phyloP scores from a whole-genome alignment of 371 early-diverging fungal species.

The Syncephalastrum racemosum region DNA sequence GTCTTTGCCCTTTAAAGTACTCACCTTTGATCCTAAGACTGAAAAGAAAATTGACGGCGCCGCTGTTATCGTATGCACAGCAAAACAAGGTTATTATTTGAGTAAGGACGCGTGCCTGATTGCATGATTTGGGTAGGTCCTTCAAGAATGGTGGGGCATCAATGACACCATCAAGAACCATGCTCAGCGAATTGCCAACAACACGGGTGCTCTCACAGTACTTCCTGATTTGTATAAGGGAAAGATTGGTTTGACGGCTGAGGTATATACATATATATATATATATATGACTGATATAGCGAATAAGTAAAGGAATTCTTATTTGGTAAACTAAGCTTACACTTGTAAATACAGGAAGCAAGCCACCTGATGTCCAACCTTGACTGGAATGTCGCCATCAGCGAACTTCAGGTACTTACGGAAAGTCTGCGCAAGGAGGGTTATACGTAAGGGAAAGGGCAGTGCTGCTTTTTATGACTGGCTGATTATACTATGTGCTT shows the following conservation, averaged over 20 bases:
- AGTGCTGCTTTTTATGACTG: neutral
- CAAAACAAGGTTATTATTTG: no score
- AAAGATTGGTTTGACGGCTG: constrained; percentile 47
- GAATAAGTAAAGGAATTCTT: neutral
- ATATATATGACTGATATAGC: neutral
- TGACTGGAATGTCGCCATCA: constrained; percentile 49
- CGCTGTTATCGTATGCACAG: constrained; percentile 34
- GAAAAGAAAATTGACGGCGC: constrained; percentile 19
- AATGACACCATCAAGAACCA: constrained; percentile 49
- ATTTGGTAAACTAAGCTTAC: neutral
- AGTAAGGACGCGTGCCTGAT: neutral
- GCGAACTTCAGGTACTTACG: constrained; percentile 36
- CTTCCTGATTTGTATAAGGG: constrained; percentile 61
- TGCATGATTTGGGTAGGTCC: constrained; percentile 20
- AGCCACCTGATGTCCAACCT: constrained; percentile 53
- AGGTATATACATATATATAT: no score
- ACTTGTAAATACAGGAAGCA: constrained; percentile 39
- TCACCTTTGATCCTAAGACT: constrained; percentile 24
- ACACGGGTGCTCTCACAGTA: constrained; percentile 43
- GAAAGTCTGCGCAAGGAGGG: constrained; percentile 26
- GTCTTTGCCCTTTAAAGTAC: constrained; percentile 28
- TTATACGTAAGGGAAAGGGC: constrained; percentile 21
- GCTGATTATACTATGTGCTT: neutral
- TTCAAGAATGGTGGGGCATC: constrained; percentile 55
- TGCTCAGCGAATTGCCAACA: constrained; percentile 51